A percentile compares a stretch with the other conserved stretches of the same genome.
Conservation (phyloP, 1,139 yeast genomes). For the Candida dubliniensis region DNA sequence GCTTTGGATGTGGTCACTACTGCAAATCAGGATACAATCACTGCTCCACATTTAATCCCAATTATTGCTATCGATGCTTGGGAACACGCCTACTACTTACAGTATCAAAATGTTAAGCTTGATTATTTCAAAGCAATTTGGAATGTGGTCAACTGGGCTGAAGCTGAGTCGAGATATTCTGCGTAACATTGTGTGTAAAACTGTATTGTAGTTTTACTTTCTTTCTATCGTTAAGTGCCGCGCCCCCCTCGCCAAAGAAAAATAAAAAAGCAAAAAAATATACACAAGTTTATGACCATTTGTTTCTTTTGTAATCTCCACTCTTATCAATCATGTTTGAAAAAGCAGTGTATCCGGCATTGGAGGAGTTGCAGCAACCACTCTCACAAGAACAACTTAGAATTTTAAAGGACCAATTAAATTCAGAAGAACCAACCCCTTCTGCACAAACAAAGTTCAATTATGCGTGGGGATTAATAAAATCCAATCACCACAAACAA, state of each 20-base stretch:
- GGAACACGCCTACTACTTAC: slow-evolving; percentile 54
- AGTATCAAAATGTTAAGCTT: slow-evolving; percentile 48
- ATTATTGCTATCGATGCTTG: slow-evolving; percentile 51
- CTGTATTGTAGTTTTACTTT: neutral
- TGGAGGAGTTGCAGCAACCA: slow-evolving; percentile 52
- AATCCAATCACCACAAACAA: slow-evolving; percentile 58
- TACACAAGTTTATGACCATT: neutral
- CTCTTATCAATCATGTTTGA: slow-evolving; percentile 13
- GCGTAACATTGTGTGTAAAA: slow-evolving; percentile 5
- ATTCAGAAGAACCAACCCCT: slow-evolving; percentile 77
- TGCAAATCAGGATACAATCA: slow-evolving; percentile 46
- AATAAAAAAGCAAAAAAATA: neutral
- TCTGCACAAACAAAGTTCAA: slow-evolving; percentile 85
- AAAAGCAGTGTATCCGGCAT: slow-evolving; percentile 33
- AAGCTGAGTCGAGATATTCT: slow-evolving; percentile 40
- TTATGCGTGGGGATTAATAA: slow-evolving; percentile 94
- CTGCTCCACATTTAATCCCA: slow-evolving; percentile 40
- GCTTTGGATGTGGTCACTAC: slow-evolving; percentile 44
- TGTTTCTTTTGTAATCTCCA: too few species aligned
- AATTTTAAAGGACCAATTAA: slow-evolving; percentile 73
- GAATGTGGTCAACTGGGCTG: slow-evolving; percentile 51
- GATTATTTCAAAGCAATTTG: slow-evolving; percentile 50
- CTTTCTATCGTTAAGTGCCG: too few species aligned
- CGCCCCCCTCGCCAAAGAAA: too few species aligned
- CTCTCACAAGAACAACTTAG: slow-evolving; percentile 74